Percentiles rank a stretch among this genome's conserved stretches.
These are phyloP conservation scores for Ocimum tenuiflorum DNA, from an alignment of 257 asterid species.

Conservation along the genomic window DNA sequence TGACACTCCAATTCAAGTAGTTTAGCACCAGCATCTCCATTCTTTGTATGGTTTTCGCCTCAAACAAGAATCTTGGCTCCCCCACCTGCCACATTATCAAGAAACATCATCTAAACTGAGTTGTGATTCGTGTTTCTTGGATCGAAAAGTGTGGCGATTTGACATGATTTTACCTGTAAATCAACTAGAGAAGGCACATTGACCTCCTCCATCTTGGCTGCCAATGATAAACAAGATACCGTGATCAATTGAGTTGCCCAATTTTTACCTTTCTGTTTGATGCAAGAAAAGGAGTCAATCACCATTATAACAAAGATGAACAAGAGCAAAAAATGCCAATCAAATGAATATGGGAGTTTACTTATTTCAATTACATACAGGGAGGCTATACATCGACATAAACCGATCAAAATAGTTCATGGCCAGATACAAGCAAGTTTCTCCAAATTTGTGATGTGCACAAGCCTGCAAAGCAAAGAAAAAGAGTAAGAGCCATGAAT, in stretches of 20 bases:
- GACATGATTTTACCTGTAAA: slow-evolving; percentile 51
- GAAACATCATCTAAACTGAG: background rate
- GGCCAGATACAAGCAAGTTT: slow-evolving; percentile 35
- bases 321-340: slow-evolving; percentile 6
- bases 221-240: slow-evolving; percentile 65
- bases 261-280: slow-evolving; percentile 35
- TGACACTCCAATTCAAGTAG: slow-evolving; percentile 63
- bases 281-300: slow-evolving; percentile 10
- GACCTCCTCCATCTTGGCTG: slow-evolving; percentile 68
- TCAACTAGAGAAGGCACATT: slow-evolving; percentile 39
- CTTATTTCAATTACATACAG: slow-evolving; percentile 21
- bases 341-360: background rate
- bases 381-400: slow-evolving; percentile 35
- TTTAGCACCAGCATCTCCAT: slow-evolving; percentile 72
- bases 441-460: slow-evolving; percentile 37
- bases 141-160: background rate
- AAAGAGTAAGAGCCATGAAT: background rate
- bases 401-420: slow-evolving; percentile 46
- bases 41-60: slow-evolving; percentile 50
- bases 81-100: slow-evolving; percentile 42
- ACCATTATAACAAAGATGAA: slow-evolving; percentile 3
- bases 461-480: slow-evolving; percentile 35
- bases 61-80: slow-evolving; percentile 46
- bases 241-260: slow-evolving; percentile 62
- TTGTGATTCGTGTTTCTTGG: background rate